phyloP scores from a whole-genome alignment of 2,329 filamentous ascomycete species.

The Diaporthe sp. region DNA sequence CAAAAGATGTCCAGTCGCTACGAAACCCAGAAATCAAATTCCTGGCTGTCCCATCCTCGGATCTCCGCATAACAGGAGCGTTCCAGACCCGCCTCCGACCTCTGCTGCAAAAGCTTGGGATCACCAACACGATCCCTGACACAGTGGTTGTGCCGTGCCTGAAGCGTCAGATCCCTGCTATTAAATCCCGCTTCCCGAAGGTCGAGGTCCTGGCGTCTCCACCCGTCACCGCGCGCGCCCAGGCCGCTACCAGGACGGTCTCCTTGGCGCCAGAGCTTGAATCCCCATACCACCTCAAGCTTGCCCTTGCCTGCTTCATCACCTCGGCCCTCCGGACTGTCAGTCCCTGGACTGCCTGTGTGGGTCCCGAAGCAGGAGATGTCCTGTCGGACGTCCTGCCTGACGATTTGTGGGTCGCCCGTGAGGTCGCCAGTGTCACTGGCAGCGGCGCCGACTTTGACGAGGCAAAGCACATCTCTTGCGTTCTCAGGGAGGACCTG shows the following conservation, averaged over 20 bases:
- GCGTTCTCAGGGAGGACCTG: conserved; percentile 15
- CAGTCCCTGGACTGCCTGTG: conserved; percentile 10
- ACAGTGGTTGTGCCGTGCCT: conserved; percentile 20
- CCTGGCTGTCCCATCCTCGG: not conserved
- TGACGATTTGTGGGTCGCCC: conserved; percentile 3
- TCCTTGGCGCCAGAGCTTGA: conserved; percentile 28
- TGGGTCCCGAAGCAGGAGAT: conserved; percentile 11
- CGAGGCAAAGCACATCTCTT: conserved; percentile 18
- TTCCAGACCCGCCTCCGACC: conserved; percentile 14
- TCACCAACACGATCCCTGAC: conserved; percentile 1
- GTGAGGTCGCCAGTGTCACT: conserved; percentile 23
- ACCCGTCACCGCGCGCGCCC: conserved; percentile 24
- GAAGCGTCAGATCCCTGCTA: conserved; percentile 23
- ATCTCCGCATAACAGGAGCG: not conserved
- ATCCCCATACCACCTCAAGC: conserved; percentile 19
- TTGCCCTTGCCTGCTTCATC: conserved; percentile 15
- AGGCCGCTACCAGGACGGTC: conserved; percentile 20
- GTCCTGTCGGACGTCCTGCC: conserved; percentile 10
- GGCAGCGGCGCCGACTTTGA: conserved; percentile 23
- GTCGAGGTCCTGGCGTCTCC: conserved; percentile 3
- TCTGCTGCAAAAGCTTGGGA: conserved; percentile 1
- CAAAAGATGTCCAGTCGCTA: conserved; percentile 5
- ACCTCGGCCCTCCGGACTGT: conserved; percentile 17
- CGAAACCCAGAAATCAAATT: conserved; percentile 11
- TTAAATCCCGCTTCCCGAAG: conserved; percentile 13